phyloP scores from a whole-genome alignment of 441 rosid genomes.

The Adansonia rubrostipa region DNA sequence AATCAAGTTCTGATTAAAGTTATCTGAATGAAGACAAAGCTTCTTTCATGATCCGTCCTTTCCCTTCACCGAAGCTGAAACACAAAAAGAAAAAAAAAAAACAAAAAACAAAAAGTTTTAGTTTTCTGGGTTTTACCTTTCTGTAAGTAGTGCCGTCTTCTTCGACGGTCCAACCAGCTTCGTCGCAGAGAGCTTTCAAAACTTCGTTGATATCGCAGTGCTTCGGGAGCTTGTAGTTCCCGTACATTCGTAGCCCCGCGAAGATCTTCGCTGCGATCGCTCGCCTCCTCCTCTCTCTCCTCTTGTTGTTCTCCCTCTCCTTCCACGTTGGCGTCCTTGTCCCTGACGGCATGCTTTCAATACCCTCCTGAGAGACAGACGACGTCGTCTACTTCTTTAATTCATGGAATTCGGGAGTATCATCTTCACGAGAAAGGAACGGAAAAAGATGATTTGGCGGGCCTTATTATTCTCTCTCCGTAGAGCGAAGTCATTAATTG shows the following conservation, averaged over 20 bases:
- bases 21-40: not conserved
- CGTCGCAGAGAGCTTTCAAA: slow-evolving; percentile 64
- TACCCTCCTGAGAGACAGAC: slow-evolving; percentile 6
- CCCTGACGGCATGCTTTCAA: slow-evolving; percentile 60
- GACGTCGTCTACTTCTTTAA: not conserved
- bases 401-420: not conserved
- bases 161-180: slow-evolving; percentile 78
- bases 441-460: not conserved
- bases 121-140: slow-evolving; percentile 41
- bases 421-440: slow-evolving; percentile 40
- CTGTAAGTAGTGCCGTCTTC: slow-evolving; percentile 74
- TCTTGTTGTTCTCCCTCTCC: slow-evolving; percentile 79
- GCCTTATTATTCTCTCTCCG: too few species aligned
- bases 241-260: slow-evolving; percentile 64
- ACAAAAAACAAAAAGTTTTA: not conserved
- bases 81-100: not conserved
- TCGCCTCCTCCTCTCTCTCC: slow-evolving; percentile 69
- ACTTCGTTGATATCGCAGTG: slow-evolving; percentile 81
- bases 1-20: not conserved
- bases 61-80: not conserved
- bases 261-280: slow-evolving; percentile 81
- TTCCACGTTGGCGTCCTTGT: slow-evolving; percentile 70
- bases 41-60: slow-evolving; percentile 7
- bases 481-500: too few species aligned
- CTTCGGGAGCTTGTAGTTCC: slow-evolving; percentile 69